phyloP scores from a whole-genome alignment of 345 rosid genomes.

The Arabis alpina region DNA sequence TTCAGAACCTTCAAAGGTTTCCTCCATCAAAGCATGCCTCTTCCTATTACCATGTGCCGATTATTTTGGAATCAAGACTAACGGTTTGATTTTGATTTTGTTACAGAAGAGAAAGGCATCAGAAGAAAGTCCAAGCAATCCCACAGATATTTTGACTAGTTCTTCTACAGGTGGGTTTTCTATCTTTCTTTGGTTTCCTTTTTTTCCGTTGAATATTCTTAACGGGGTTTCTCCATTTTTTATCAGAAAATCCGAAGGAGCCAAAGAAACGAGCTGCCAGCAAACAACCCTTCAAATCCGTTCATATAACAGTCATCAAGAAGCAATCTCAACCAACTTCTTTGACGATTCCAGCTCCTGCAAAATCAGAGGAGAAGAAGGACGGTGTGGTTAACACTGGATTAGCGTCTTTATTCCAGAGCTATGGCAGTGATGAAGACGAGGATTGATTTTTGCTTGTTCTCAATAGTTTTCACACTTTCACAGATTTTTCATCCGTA shows the following conservation, averaged over 20 bases:
- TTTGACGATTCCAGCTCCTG: conserved; percentile 18
- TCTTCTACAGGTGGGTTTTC: conserved; percentile 49
- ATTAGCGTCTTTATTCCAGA: conserved; percentile 64
- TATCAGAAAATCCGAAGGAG: conserved; percentile 39
- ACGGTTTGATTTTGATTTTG: conserved; percentile 20
- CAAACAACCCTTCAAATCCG: conserved; percentile 40
- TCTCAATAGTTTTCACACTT: conserved; percentile 8
- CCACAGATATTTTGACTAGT: conserved; percentile 56
- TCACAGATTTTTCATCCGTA: conserved; percentile 13
- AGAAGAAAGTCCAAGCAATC: conserved; percentile 50
- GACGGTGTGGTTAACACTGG: conserved; percentile 40
- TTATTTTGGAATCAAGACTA: not conserved
- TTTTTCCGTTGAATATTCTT: not conserved
- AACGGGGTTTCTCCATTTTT: conserved; percentile 9
- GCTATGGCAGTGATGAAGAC: conserved; percentile 65
- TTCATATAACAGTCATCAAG: conserved; percentile 56
- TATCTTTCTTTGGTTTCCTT: conserved; percentile 2
- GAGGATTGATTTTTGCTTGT: conserved; percentile 42
- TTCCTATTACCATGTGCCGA: not conserved
- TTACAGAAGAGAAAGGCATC: conserved; percentile 61
- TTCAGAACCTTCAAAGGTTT: conserved; percentile 42
- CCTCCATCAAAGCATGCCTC: conserved; percentile 19
- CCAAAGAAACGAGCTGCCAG: conserved; percentile 41
- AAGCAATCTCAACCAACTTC: conserved; percentile 47
- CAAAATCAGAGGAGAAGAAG: conserved; percentile 46